Evolutionary conservation across 2,329 filamentous ascomycete species (phyloP), one percentile per base, ranked within the genome.

Genomic region (Hyphodiscus sp.): DNA sequence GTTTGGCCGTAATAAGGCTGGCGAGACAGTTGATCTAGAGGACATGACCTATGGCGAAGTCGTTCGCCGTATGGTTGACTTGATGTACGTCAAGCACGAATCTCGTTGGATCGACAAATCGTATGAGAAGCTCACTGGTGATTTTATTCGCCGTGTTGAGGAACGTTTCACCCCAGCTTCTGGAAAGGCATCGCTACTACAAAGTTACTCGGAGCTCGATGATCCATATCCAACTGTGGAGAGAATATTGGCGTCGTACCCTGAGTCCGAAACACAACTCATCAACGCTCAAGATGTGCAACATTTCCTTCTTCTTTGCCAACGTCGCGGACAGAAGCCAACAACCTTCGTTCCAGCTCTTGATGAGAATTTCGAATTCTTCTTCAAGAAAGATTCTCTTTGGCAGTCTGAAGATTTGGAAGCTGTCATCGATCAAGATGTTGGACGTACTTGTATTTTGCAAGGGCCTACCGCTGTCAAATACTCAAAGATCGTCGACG

Each of bases 381-480:
- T 90, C 77, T 99, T 99, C 86, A 99, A 99, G 84, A 99, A 99
- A 77, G 94, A 99, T 71, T 99, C 94, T 1, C 81, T 99, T 8
- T 99, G 94, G 94, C 94, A 99, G 74, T 97, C 94, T 1, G 94
- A 99, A 73, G 94, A 99, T 67, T 79, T 99, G 11, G 92, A 95
- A 66, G 94, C 94, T 51, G 91, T 99, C 54, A 91, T 96, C 57
- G 92, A 80, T 63, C 94, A 97, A 73, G 95, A 99, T 68, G 94
- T 99, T 55, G 91, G 90, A 59, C 84, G 95, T 68, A 96, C 91
- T 45, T 96, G 91, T 75, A 96, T 99, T 68, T 77, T 99, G 41
- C 94, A 99, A 70, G 95, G 94, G 18, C 94, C 94, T 5, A 91
- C 91, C 74, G 88, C 94, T 52, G 94, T 83, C 65, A 92, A 86